These are phyloP conservation scores for Chaetomium tenue DNA, from an alignment of 495 filamentous ascomycete species.

Conservation along the genomic window DNA sequence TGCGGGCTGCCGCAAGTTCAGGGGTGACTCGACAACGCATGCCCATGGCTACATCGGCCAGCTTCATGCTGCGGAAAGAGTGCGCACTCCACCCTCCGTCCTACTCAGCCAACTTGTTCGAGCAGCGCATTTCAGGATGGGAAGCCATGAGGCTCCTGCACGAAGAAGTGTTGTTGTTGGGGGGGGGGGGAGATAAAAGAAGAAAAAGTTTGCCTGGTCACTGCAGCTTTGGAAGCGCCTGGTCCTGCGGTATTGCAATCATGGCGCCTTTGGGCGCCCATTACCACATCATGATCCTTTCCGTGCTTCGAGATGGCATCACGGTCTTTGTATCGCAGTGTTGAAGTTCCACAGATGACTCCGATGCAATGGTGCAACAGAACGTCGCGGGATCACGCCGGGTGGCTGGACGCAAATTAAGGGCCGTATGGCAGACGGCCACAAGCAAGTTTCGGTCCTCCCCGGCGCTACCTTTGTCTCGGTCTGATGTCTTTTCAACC, in stretches of 20 bases:
- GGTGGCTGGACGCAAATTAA: constrained; percentile 10
- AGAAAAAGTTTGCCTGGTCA: no score
- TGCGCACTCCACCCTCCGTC: neutral
- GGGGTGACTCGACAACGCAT: neutral
- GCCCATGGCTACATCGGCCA: neutral
- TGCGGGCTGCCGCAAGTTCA: neutral
- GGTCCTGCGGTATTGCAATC: neutral
- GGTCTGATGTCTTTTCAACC: neutral
- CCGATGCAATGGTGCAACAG: constrained; percentile 11
- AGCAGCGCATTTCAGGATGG: neutral
- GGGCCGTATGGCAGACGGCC: constrained; percentile 11
- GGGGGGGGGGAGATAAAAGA: no score
- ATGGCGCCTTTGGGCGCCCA: neutral
- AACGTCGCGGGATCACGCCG: neutral
- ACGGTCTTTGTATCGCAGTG: neutral
- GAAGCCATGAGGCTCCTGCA: neutral
- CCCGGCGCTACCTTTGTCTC: neutral
- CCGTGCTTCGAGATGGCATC: neutral
- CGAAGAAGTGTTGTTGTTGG: no score
- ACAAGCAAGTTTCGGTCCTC: constrained; percentile 5
- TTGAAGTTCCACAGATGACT: constrained; percentile 1
- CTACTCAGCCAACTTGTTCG: neutral
- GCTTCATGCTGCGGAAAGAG: neutral
- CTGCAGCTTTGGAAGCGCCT: no score
- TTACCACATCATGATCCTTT: neutral